phyloP scores from a whole-genome alignment of 306 rosid genomes.

The Betula pendula region DNA sequence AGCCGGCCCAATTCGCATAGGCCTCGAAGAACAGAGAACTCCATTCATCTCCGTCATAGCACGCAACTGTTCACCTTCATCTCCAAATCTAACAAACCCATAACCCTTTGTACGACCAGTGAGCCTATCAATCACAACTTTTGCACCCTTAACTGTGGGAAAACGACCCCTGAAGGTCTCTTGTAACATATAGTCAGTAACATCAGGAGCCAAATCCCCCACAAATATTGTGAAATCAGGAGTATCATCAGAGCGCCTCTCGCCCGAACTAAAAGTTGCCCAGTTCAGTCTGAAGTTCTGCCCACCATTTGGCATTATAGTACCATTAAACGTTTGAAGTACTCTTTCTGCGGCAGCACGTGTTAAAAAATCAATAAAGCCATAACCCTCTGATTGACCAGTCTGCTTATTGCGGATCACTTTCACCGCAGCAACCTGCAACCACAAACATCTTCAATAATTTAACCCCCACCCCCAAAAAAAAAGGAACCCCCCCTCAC shows the following conservation, averaged over 20 bases:
- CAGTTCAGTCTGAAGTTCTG: constrained; percentile 85
- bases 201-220: constrained; percentile 96
- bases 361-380: constrained; percentile 72
- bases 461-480: background rate
- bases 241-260: constrained; percentile 78
- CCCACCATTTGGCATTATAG: constrained; percentile 86
- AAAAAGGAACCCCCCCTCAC: background rate
- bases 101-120: constrained; percentile 90
- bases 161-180: constrained; percentile 69
- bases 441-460: constrained; percentile 15
- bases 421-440: constrained; percentile 64
- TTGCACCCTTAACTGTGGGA: constrained; percentile 73
- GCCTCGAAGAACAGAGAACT: constrained; percentile 76
- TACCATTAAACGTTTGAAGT: constrained; percentile 73
- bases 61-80: constrained; percentile 76
- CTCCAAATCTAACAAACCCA: constrained; percentile 88
- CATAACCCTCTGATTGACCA: constrained; percentile 80
- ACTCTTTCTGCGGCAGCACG: constrained; percentile 78
- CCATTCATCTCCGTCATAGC: constrained; percentile 99
- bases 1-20: constrained; percentile 98
- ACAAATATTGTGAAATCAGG: constrained; percentile 89
- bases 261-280: constrained; percentile 85
- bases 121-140: constrained; percentile 91
- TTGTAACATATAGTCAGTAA: constrained; percentile 69
- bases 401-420: constrained; percentile 92